These are phyloP conservation scores for Drechslerella dactyloides DNA, from an alignment of 2,329 filamentous ascomycete species.

Conservation along the genomic window DNA sequence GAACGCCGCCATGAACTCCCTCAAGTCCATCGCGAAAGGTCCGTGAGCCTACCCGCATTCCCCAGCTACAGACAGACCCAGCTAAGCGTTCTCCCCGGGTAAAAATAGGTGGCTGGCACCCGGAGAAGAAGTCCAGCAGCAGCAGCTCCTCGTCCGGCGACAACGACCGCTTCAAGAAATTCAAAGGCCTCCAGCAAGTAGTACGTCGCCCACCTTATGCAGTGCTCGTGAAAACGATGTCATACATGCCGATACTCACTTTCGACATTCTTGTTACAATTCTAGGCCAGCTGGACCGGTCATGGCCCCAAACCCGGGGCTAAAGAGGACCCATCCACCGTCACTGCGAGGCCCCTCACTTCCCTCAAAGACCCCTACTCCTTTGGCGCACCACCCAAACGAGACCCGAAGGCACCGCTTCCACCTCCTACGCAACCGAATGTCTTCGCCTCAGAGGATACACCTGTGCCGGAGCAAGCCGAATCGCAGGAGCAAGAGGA, in stretches of 20 bases:
- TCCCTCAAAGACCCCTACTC: slow-evolving; percentile 75
- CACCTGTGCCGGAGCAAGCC: slow-evolving; percentile 57
- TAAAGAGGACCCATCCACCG: slow-evolving; percentile 58
- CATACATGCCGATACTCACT: slow-evolving; percentile 24
- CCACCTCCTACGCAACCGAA: slow-evolving; percentile 46
- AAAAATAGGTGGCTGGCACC: slow-evolving; percentile 60
- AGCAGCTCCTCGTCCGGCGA: slow-evolving; percentile 54
- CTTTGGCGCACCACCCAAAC: slow-evolving; percentile 82
- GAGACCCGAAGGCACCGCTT: slow-evolving; percentile 61
- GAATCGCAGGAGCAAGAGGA: slow-evolving; percentile 55
- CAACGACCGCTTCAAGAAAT: slow-evolving; percentile 57
- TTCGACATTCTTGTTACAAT: slow-evolving; percentile 54
- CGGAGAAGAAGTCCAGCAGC: slow-evolving; percentile 56
- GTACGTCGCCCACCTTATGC: slow-evolving; percentile 57
- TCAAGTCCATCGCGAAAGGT: slow-evolving; percentile 60
- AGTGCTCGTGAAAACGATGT: slow-evolving; percentile 1
- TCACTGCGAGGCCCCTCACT: slow-evolving; percentile 67
- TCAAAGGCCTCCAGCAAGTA: slow-evolving; percentile 66
- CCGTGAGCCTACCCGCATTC: not conserved
- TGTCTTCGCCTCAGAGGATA: slow-evolving; percentile 7
- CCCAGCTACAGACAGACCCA: not conserved
- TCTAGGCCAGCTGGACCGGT: slow-evolving; percentile 67
- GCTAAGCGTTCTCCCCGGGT: slow-evolving; percentile 1
- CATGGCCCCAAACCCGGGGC: slow-evolving; percentile 58
- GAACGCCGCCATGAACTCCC: slow-evolving; percentile 51